Percentiles rank a stretch among this genome's conserved stretches.
These are phyloP conservation scores for Zygoascus hellenicus DNA, from an alignment of 1,139 yeast genomes.

Conservation along the genomic window DNA sequence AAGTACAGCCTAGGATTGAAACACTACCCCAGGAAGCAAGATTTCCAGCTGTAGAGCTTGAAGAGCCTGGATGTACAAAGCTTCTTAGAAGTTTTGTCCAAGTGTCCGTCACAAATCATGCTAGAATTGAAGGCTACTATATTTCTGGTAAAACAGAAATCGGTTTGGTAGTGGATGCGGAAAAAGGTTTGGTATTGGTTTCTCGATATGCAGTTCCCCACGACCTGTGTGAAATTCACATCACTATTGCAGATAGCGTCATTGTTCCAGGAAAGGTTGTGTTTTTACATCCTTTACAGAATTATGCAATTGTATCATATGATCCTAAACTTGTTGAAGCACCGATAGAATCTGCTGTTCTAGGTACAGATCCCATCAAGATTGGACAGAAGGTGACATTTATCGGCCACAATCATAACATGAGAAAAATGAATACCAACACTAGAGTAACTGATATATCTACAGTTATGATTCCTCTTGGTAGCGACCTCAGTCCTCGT, in stretches of 20 bases:
- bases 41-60: slow-evolving; percentile 64
- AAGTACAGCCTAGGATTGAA: slow-evolving; percentile 36
- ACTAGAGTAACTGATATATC: slow-evolving; percentile 73
- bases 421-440: slow-evolving; percentile 67
- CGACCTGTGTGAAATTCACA: slow-evolving; percentile 70
- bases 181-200: slow-evolving; percentile 70
- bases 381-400: slow-evolving; percentile 74
- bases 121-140: slow-evolving; percentile 63
- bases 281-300: slow-evolving; percentile 82
- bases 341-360: slow-evolving; percentile 56
- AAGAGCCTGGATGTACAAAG: slow-evolving; percentile 45
- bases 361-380: slow-evolving; percentile 51
- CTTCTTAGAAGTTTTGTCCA: slow-evolving; percentile 59
- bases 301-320: slow-evolving; percentile 77
- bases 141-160: slow-evolving; percentile 47
- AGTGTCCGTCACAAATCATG: slow-evolving; percentile 59
- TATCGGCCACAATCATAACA: slow-evolving; percentile 70
- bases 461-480: slow-evolving; percentile 67
- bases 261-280: slow-evolving; percentile 76
- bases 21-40: slow-evolving; percentile 57
- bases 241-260: slow-evolving; percentile 81
- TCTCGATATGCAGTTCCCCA: slow-evolving; percentile 80
- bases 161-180: slow-evolving; percentile 78
- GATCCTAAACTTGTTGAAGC: slow-evolving; percentile 69
- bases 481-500: slow-evolving; percentile 54